phyloP scores from a whole-genome alignment of 495 filamentous ascomycete genomes.

The Clohesyomyces aquaticus region DNA sequence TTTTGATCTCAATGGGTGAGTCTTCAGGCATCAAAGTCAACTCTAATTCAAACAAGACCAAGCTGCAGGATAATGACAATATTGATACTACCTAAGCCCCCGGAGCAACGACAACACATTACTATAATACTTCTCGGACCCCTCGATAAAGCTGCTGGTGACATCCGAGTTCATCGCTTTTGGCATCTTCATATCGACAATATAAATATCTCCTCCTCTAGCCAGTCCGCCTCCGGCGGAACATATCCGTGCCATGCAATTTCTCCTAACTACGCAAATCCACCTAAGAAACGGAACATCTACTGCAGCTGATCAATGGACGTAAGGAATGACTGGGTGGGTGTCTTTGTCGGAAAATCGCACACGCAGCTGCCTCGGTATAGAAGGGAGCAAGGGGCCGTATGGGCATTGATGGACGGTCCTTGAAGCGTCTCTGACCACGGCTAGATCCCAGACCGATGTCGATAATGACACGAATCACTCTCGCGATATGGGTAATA shows the following conservation, averaged over 20 bases:
- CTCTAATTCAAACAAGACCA: constrained; percentile 18
- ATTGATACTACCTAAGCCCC: constrained; percentile 33
- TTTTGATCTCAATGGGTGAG: background rate
- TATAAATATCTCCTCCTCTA: constrained; percentile 22
- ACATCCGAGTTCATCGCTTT: constrained; percentile 29
- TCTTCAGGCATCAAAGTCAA: no score
- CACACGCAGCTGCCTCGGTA: background rate
- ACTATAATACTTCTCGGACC: constrained; percentile 29
- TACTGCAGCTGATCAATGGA: constrained; percentile 28
- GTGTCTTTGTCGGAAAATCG: background rate
- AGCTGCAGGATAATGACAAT: constrained; percentile 31
- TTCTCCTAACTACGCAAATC: constrained; percentile 30
- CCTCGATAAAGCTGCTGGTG: constrained; percentile 22
- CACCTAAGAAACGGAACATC: constrained; percentile 21
- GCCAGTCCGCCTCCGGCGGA: constrained; percentile 6
- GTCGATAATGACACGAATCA: background rate
- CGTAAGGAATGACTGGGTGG: constrained; percentile 35
- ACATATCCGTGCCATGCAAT: constrained; percentile 29
- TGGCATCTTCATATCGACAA: constrained; percentile 30
- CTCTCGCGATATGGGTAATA: background rate
- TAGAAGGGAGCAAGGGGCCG: no score
- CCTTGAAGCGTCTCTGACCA: background rate
- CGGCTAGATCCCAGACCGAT: constrained; percentile 1
- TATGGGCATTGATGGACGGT: no score
- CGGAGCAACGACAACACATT: constrained; percentile 31